Percentiles rank a stretch among this genome's conserved stretches.
Evolutionary conservation across 2,329 filamentous ascomycete species (phyloP).

Genomic region (Ilyonectria robusta): DNA sequence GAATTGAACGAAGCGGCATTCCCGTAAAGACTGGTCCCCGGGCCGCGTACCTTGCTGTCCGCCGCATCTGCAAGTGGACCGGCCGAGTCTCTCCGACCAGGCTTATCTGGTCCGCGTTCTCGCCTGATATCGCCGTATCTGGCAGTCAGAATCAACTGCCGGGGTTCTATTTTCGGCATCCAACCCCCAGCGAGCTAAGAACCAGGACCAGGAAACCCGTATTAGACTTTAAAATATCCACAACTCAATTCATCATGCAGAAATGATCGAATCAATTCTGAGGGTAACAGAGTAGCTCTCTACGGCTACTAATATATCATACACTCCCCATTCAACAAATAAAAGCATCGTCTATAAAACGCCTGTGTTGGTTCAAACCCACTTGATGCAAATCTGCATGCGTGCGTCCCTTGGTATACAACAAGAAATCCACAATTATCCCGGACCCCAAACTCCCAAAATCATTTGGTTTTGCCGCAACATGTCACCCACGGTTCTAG

Average conservation of each 20-base stretch:
- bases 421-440: slow-evolving; percentile 52
- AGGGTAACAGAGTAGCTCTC: not conserved
- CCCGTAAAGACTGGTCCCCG: not conserved
- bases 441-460: slow-evolving; percentile 55
- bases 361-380: slow-evolving; percentile 7
- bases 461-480: slow-evolving; percentile 25
- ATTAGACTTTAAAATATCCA: not conserved
- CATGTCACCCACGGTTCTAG: slow-evolving; percentile 47
- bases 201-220: not conserved
- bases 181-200: no score
- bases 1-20: not conserved
- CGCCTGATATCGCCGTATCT: not conserved
- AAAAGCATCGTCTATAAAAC: slow-evolving; percentile 2
- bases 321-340: not conserved
- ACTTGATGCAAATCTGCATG: not conserved
- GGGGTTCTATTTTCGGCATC: not conserved
- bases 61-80: no score
- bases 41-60: not conserved
- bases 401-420: slow-evolving; percentile 18
- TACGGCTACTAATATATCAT: not conserved
- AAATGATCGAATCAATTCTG: slow-evolving; percentile 7
- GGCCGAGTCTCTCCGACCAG: not conserved
- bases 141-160: not conserved
- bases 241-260: not conserved
- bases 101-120: not conserved